phyloP scores from a whole-genome alignment of 2,329 filamentous ascomycete genomes.

The Alternaria hordeiaustralica region DNA sequence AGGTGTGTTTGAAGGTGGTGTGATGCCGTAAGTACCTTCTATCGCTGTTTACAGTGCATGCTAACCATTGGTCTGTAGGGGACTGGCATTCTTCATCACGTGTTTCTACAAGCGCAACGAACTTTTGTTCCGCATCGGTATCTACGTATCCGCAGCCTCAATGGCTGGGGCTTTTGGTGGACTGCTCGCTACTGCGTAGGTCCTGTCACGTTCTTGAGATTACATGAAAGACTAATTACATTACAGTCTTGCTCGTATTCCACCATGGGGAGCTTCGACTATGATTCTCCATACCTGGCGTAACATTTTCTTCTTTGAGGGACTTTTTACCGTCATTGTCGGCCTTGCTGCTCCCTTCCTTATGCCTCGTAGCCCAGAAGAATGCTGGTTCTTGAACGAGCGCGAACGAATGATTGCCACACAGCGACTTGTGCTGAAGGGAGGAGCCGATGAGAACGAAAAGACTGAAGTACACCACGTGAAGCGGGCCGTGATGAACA shows the following conservation, averaged over 20 bases:
- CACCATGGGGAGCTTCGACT: conserved; percentile 57
- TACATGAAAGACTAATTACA: background rate
- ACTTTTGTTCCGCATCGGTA: conserved; percentile 62
- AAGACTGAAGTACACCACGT: conserved; percentile 58
- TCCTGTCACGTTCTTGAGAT: conserved; percentile 7
- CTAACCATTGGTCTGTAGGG: conserved; percentile 34
- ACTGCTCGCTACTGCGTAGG: conserved; percentile 60
- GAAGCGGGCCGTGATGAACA: conserved; percentile 59
- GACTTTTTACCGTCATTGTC: conserved; percentile 60
- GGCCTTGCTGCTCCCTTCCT: conserved; percentile 58
- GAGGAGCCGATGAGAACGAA: conserved; percentile 55
- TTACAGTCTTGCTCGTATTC: conserved; percentile 51
- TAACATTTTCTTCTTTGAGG: conserved; percentile 69
- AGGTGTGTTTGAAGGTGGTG: conserved; percentile 64
- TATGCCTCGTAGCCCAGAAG: conserved; percentile 59
- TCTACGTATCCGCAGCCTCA: conserved; percentile 62
- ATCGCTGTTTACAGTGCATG: background rate
- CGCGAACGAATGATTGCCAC: conserved; percentile 63
- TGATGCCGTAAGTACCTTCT: conserved; percentile 55
- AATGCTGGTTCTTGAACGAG: conserved; percentile 59
- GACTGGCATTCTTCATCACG: conserved; percentile 63
- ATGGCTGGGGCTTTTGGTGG: conserved; percentile 66
- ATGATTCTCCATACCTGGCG: conserved; percentile 55
- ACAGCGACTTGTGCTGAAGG: conserved; percentile 59
- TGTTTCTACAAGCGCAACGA: conserved; percentile 65